These are phyloP conservation scores for Colletotrichum spinosum DNA, from an alignment of 2,329 filamentous ascomycete species.

Conservation along the genomic window DNA sequence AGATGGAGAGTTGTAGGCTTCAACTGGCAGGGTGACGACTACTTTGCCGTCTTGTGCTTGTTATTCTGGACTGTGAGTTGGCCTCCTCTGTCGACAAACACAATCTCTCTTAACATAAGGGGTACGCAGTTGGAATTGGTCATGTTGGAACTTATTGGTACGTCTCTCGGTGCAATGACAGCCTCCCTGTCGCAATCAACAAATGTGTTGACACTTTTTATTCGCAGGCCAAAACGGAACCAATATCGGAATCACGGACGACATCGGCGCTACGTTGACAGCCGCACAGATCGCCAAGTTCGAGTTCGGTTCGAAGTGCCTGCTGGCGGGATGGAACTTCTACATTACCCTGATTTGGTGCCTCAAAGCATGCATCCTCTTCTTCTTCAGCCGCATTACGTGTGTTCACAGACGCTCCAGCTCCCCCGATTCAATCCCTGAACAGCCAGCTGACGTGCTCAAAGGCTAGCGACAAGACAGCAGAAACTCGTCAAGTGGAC, in stretches of 20 bases:
- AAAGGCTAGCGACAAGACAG: conserved; percentile 50
- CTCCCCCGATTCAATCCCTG: background rate
- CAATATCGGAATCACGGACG: conserved; percentile 50
- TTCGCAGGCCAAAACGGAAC: conserved; percentile 51
- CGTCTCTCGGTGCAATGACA: background rate
- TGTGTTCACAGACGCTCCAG: conserved; percentile 39
- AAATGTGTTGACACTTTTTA: background rate
- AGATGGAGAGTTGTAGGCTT: conserved; percentile 53
- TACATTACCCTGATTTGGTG: conserved; percentile 56
- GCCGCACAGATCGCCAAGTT: conserved; percentile 44
- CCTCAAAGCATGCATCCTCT: conserved; percentile 57
- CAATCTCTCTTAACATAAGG: background rate
- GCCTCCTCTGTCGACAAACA: background rate
- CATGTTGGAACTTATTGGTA: conserved; percentile 31
- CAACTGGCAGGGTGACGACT: conserved; percentile 57
- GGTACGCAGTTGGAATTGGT: conserved; percentile 9
- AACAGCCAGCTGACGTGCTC: background rate
- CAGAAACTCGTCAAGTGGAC: conserved; percentile 52
- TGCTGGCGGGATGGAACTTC: conserved; percentile 52
- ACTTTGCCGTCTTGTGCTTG: conserved; percentile 50
- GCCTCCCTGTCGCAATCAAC: background rate
- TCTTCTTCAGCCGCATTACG: conserved; percentile 56
- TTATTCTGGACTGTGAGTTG: conserved; percentile 52
- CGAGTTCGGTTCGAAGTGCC: conserved; percentile 49
- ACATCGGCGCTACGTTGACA: conserved; percentile 46